Conservation (phyloP, 176 grass and related monocot species). For the Triticum dicoccoides region DNA sequence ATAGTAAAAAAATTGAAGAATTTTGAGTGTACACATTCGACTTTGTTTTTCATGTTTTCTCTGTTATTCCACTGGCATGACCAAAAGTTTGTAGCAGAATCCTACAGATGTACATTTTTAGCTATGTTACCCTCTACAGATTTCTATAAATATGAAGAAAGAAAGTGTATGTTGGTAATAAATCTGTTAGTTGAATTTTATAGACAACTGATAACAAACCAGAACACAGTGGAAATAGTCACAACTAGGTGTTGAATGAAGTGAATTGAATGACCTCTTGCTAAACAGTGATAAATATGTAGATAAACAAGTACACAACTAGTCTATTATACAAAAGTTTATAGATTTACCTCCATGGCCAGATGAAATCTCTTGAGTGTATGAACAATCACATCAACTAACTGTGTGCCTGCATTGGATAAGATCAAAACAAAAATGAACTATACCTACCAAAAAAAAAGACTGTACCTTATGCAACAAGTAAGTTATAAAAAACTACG, state of each 20-base stretch:
- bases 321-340: not conserved
- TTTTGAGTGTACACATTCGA: not conserved
- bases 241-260: slow-evolving; percentile 4
- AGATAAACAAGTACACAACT: slow-evolving; percentile 3
- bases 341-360: slow-evolving; percentile 61
- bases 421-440: slow-evolving; percentile 13
- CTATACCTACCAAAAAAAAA: not conserved
- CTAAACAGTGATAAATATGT: not conserved
- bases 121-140: not conserved
- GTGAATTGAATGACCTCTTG: not conserved
- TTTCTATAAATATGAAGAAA: not conserved
- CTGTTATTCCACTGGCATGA: not conserved
- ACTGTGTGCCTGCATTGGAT: slow-evolving; percentile 9
- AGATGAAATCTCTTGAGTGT: slow-evolving; percentile 60
- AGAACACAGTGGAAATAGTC: not conserved
- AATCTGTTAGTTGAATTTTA: not conserved
- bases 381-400: slow-evolving; percentile 49
- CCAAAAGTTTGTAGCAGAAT: not conserved
- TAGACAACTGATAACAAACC: not conserved
- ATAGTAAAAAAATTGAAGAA: not conserved
- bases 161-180: not conserved
- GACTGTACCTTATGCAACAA: not conserved
- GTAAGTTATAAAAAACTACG: slow-evolving; percentile 2
- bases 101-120: not conserved
- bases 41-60: not conserved